Conservation (phyloP, 352 stramenopile genomes). For the Phytophthora hybrid region DNA sequence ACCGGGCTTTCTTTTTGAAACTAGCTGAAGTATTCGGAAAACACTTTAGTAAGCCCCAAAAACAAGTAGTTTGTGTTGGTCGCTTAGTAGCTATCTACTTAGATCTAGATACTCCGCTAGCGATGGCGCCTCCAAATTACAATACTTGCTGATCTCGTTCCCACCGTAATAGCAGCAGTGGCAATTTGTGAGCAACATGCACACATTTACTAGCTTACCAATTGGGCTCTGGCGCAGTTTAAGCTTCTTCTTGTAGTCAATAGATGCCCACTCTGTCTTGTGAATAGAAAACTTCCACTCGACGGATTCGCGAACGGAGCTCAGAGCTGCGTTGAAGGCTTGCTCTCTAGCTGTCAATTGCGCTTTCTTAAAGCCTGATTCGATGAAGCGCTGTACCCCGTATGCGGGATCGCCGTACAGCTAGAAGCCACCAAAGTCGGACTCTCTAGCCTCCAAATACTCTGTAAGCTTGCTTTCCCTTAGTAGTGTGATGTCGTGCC, state of each 20-base stretch:
- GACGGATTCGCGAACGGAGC: neutral
- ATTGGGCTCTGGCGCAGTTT: no score
- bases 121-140: constrained; percentile 12
- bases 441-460: neutral
- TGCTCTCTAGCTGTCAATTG: neutral
- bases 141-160: constrained; percentile 25
- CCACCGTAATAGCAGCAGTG: constrained; percentile 13
- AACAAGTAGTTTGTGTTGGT: constrained; percentile 10
- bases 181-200: constrained; percentile 24
- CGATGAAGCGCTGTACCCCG: neutral
- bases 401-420: neutral
- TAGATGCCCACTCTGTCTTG: neutral
- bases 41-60: constrained; percentile 16
- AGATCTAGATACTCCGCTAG: constrained; percentile 21
- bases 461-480: neutral
- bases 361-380: neutral
- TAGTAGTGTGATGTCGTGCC: neutral
- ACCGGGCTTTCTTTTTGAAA: constrained; percentile 4
- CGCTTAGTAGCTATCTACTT: constrained; percentile 2
- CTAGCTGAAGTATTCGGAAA: constrained; percentile 11
- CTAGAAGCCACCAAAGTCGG: neutral
- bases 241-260: no score
- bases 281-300: neutral
- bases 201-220: constrained; percentile 16
- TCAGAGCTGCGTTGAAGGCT: neutral